A percentile compares a stretch with the other conserved stretches of the same genome.
phyloP scores from a whole-genome alignment of 1,284 basidiomycete species.

The Tremellales sp. region DNA sequence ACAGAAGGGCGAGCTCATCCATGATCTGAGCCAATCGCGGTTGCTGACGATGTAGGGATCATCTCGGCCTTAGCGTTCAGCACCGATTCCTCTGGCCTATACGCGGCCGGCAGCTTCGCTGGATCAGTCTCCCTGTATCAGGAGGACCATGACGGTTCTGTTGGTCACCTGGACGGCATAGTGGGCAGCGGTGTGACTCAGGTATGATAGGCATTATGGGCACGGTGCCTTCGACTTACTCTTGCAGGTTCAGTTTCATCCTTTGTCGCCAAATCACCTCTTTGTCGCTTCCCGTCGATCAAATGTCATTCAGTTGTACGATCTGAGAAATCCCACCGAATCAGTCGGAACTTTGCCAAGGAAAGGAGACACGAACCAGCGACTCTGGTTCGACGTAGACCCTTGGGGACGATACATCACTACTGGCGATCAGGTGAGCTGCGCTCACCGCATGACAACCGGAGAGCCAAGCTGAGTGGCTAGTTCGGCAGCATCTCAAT shows the following conservation, averaged over 20 bases:
- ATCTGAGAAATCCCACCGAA: constrained; percentile 60
- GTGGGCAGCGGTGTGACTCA: constrained; percentile 64
- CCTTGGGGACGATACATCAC: constrained; percentile 63
- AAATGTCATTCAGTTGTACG: constrained; percentile 67
- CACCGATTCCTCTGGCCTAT: constrained; percentile 62
- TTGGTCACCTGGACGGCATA: constrained; percentile 62
- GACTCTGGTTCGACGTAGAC: constrained; percentile 71
- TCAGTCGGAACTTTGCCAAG: constrained; percentile 22
- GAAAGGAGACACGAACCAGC: constrained; percentile 64
- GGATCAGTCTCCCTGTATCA: constrained; percentile 72
- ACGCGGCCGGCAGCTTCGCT: constrained; percentile 60
- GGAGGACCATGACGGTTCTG: constrained; percentile 57
- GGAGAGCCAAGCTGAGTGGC: background rate
- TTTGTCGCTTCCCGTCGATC: constrained; percentile 73
- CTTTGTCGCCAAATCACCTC: constrained; percentile 62
- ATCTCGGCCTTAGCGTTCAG: constrained; percentile 76
- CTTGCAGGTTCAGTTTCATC: constrained; percentile 73
- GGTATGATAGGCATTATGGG: constrained; percentile 49
- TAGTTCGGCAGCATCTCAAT: constrained; percentile 34
- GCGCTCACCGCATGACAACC: no score
- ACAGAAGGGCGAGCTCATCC: constrained; percentile 62
- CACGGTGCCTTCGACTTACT: background rate
- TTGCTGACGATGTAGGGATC: constrained; percentile 57
- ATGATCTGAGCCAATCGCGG: background rate
- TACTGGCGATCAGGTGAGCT: constrained; percentile 65